Evolutionary conservation across 495 filamentous ascomycete genomes (phyloP).

Genomic region (Aspergillus heteromorphus): DNA sequence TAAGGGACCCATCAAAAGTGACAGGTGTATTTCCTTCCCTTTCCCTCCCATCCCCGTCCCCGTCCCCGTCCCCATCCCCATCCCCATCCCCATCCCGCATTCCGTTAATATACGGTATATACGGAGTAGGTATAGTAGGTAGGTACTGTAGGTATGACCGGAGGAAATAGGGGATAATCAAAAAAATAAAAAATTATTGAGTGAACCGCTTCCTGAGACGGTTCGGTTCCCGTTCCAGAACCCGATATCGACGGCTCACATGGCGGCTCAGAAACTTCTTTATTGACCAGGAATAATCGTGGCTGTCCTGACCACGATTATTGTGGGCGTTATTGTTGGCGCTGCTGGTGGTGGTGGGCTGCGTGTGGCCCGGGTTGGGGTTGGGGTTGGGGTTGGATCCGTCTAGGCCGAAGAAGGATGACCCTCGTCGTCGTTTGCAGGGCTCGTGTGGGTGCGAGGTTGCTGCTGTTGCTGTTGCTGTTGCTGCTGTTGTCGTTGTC

Average conservation of each 20-base stretch:
- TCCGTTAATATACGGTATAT: neutral
- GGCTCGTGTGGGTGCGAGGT: neutral
- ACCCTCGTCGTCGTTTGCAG: slow-evolving; percentile 1
- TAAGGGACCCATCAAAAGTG: neutral
- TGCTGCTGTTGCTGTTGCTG: slow-evolving; percentile 1
- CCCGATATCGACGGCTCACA: slow-evolving; percentile 33
- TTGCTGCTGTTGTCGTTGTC: slow-evolving; percentile 2
- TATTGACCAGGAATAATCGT: slow-evolving; percentile 35
- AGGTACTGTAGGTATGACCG: no score
- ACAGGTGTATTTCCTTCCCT: neutral
- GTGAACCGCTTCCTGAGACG: slow-evolving; percentile 35
- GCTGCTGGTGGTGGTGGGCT: no score
- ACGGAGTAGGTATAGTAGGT: no score
- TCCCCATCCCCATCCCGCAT: neutral
- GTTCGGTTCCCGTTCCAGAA: slow-evolving; percentile 42
- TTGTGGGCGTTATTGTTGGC: neutral
- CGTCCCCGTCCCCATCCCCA: no score
- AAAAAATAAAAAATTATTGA: slow-evolving; percentile 13
- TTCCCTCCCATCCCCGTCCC: neutral
- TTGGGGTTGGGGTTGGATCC: no score
- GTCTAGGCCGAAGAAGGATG: slow-evolving; percentile 9
- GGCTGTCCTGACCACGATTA: neutral
- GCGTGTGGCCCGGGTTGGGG: slow-evolving; percentile 1
- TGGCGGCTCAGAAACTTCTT: slow-evolving; percentile 35
- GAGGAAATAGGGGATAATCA: no score